Evolutionary conservation across 2,329 filamentous ascomycete genomes (phyloP), one percentile per base, ranked within the genome.

Genomic region (Coleophoma cylindrospora): DNA sequence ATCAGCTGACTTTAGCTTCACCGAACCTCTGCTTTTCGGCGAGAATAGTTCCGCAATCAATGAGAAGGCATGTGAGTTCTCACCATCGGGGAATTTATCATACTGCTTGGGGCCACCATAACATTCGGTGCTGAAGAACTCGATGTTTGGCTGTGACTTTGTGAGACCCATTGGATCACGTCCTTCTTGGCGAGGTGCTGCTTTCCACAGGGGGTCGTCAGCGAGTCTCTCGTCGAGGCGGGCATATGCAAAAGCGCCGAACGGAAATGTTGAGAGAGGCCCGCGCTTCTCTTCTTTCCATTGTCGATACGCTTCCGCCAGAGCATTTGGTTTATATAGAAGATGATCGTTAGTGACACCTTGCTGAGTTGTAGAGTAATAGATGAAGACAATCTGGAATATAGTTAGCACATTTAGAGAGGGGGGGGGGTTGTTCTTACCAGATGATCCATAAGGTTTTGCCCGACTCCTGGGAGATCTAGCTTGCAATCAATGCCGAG

Each of bases 91-190:
- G 48, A 74, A 77, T 36, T 80, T 66, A 17, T 70, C 67, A 52
- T 73, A 83, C 52, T 82, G 77, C 54, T 80, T 80, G 0, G 80
- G 80, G 0, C 79, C 79, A 4, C 79, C 79, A 55, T 83, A 83
- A 57, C 77, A 78, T 59, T 84, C 81, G 0, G 80, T 83, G 33
- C 73, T 79, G 66, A 83, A 84, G 64, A 83, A 77, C 57, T 85
- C 82, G 45, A 83, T 62, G 57, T 84, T 80, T 0, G 82, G 79
- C 58, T 86, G 82, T 6, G 65, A 63, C 0, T 70, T 65, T 0
- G 74, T 75, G 14, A 85, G 66, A 15, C 77, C 79, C 81, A 86
- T 85, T 0, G 83, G 80, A 56, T 86, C 83, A 4, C 81, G 76
- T 4, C 76, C 77, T 22, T 70, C 63, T 34, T 67, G 48, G 6